phyloP scores from a whole-genome alignment of 345 rosid genomes.

The Kernera saxatilis region DNA sequence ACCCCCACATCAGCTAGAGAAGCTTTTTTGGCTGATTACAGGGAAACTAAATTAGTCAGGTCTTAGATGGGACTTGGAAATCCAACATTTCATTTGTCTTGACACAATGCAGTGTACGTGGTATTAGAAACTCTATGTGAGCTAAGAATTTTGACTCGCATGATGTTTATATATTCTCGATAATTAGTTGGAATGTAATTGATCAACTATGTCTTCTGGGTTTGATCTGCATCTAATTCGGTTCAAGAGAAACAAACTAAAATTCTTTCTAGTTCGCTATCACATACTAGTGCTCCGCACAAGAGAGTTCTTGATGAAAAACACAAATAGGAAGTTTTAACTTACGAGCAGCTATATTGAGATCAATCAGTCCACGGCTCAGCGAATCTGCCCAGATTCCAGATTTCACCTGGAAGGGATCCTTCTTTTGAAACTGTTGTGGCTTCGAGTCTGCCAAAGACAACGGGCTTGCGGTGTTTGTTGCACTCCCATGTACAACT shows the following conservation, averaged over 20 bases:
- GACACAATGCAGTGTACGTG: not conserved
- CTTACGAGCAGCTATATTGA: constrained; percentile 97
- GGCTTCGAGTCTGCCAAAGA: constrained; percentile 37
- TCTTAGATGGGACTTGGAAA: not conserved
- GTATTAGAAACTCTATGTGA: not conserved
- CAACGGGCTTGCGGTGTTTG: constrained; percentile 37
- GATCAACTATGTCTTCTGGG: not conserved
- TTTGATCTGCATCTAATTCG: not conserved
- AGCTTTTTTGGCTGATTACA: constrained; percentile 83
- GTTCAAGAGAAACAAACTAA: not conserved
- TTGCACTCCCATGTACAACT: constrained; percentile 30
- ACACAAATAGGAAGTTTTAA: constrained; percentile 8
- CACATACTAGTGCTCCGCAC: not conserved
- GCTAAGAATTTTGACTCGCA: not conserved
- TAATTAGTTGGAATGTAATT: not conserved
- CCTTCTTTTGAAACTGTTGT: constrained; percentile 44
- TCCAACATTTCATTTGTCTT: not conserved
- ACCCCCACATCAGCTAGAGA: constrained; percentile 81
- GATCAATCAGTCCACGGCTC: constrained; percentile 96
- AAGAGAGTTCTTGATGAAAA: not conserved
- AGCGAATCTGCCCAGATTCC: constrained; percentile 98
- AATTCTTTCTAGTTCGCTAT: not conserved
- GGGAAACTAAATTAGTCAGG: constrained; percentile 4
- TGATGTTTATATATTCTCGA: no score
- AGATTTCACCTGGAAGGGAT: constrained; percentile 72